Percentiles rank a stretch among this genome's conserved stretches.
These are phyloP conservation scores for Candida khao-thaluensis DNA, from an alignment of 805 yeast species.

Conservation along the genomic window DNA sequence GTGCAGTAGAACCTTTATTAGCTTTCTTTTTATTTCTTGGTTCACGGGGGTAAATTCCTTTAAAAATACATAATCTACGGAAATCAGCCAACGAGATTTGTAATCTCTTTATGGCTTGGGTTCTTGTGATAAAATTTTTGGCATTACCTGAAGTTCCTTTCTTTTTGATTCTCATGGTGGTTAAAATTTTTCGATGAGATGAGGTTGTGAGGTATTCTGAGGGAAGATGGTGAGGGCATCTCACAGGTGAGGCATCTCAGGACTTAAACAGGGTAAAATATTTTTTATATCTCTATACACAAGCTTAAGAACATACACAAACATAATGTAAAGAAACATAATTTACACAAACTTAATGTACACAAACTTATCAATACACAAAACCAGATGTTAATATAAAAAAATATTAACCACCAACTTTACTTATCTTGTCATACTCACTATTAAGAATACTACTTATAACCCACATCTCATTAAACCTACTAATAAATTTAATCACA, in stretches of 20 bases:
- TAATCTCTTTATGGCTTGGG: slow-evolving; percentile 88
- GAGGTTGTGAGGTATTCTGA: background rate
- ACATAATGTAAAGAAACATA: too few species aligned
- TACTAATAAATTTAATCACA: slow-evolving; percentile 20
- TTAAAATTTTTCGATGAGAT: slow-evolving; percentile 7
- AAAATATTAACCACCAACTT: background rate
- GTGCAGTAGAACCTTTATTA: slow-evolving; percentile 96
- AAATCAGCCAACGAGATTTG: slow-evolving; percentile 96
- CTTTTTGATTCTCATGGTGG: slow-evolving; percentile 67
- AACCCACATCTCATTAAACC: slow-evolving; percentile 30
- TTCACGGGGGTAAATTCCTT: slow-evolving; percentile 96
- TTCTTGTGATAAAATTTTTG: slow-evolving; percentile 86
- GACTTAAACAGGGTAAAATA: too few species aligned
- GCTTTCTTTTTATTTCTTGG: slow-evolving; percentile 96
- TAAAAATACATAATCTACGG: slow-evolving; percentile 94
- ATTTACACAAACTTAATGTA: too few species aligned
- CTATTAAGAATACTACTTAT: slow-evolving; percentile 19
- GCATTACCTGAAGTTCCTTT: slow-evolving; percentile 87
- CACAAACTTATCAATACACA: too few species aligned
- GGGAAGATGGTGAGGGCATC: background rate
- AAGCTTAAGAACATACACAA: too few species aligned
- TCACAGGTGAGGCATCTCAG: background rate
- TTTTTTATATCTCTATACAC: too few species aligned
- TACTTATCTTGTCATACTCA: background rate
- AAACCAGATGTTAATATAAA: too few species aligned